phyloP scores from a whole-genome alignment of 139 green algal species.

The Chlorella sp. region DNA sequence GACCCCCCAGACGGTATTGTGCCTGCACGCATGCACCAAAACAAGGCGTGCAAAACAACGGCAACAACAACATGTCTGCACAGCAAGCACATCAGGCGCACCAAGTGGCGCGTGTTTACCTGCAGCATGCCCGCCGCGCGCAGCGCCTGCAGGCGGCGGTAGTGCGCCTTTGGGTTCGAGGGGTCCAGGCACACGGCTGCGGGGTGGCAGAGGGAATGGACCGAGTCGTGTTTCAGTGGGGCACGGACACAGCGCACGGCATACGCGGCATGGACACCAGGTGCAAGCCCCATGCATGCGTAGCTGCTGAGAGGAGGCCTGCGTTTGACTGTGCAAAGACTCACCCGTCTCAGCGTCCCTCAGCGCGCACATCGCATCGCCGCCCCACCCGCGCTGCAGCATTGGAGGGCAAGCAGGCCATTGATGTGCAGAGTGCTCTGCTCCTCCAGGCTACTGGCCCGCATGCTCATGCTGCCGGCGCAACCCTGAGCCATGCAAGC shows the following conservation, averaged over 20 bases:
- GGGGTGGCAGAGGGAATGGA: neutral
- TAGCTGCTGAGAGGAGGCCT: neutral
- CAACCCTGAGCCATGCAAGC: no score
- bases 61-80: no score
- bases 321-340: neutral
- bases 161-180: constrained; percentile 37
- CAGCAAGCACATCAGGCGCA: no score
- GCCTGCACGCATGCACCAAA: neutral
- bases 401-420: no score
- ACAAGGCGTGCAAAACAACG: no score
- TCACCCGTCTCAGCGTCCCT: constrained; percentile 54
- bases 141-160: constrained; percentile 60
- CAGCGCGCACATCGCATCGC: constrained; percentile 68
- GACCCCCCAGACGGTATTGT: neutral
- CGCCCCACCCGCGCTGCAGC: constrained; percentile 57
- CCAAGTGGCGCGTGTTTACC: neutral
- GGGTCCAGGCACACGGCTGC: constrained; percentile 50
- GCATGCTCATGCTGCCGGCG: no score
- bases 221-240: neutral
- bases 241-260: neutral
- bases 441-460: no score
- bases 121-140: constrained; percentile 25
- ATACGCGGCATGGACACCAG: no score
- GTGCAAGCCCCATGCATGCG: no score
- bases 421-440: no score